A percentile compares a stretch with the other conserved stretches of the same genome.
These are phyloP conservation scores for Phaeotremella fagi DNA, from an alignment of 768 basidiomycete genomes.

Conservation along the genomic window DNA sequence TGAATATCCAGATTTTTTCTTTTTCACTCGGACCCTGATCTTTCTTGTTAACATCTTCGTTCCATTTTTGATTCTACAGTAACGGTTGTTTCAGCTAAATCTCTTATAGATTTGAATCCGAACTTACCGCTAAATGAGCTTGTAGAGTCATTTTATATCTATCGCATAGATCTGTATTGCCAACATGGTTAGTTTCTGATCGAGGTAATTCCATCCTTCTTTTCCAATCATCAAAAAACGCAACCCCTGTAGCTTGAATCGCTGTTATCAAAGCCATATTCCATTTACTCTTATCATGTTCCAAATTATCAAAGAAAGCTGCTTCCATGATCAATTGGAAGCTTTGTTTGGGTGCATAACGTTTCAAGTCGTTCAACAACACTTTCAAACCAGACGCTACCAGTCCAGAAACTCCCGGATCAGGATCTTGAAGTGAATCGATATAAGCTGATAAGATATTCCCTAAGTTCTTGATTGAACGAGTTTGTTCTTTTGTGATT, in stretches of 20 bases:
- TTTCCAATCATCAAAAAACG: neutral
- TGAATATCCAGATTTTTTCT: constrained; percentile 23
- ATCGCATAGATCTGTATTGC: constrained; percentile 33
- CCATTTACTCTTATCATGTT: neutral
- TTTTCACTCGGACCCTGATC: neutral
- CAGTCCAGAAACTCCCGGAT: neutral
- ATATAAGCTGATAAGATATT: neutral
- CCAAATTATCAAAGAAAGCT: neutral
- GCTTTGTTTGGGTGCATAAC: neutral
- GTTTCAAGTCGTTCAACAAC: neutral
- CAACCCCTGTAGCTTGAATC: neutral
- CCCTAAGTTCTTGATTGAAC: neutral
- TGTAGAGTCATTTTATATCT: constrained; percentile 23
- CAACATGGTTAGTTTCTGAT: neutral
- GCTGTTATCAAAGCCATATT: neutral
- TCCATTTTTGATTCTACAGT: neutral
- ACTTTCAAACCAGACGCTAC: neutral
- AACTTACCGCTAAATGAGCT: constrained; percentile 26
- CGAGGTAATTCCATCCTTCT: neutral
- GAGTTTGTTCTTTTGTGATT: neutral
- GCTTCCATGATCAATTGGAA: neutral
- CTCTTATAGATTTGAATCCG: neutral
- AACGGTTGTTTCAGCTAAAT: neutral
- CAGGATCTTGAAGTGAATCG: neutral
- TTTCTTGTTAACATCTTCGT: neutral